Percentiles rank a stretch among this genome's conserved stretches.
Evolutionary conservation across 2,329 filamentous ascomycete species (phyloP).

Genomic region (Diaporthe helianthi): DNA sequence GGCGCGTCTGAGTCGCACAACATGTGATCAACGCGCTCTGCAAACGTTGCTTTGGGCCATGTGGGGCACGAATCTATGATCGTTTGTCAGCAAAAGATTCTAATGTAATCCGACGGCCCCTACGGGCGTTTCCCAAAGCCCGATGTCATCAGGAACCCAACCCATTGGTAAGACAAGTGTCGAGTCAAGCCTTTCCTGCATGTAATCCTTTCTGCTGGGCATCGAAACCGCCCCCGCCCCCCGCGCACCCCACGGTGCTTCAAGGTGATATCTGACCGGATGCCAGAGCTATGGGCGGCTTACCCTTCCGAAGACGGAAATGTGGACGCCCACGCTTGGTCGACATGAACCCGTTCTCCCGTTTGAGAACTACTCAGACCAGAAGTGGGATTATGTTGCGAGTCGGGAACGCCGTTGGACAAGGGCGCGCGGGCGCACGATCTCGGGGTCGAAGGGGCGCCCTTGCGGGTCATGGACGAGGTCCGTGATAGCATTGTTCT

Average conservation of each 20-base stretch:
- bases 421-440: background rate
- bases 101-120: background rate
- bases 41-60: too few relatives aligned
- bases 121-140: background rate
- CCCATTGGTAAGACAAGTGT: background rate
- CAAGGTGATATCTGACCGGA: background rate
- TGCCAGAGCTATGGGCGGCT: background rate
- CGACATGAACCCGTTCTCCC: background rate
- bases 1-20: background rate
- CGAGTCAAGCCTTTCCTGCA: background rate
- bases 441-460: conserved; percentile 9
- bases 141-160: background rate
- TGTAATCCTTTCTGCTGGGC: background rate
- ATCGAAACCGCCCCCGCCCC: too few relatives aligned
- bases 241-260: too few relatives aligned
- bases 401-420: background rate
- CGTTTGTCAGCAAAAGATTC: background rate
- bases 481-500: conserved; percentile 18
- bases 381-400: background rate
- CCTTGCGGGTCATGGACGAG: conserved; percentile 1
- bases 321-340: background rate
- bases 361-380: background rate
- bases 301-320: background rate
- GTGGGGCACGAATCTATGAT: too few relatives aligned
- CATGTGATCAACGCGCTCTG: background rate